Evolutionary conservation across 176 grass and related monocot species (phyloP).

Genomic region (Olyra latifolia): DNA sequence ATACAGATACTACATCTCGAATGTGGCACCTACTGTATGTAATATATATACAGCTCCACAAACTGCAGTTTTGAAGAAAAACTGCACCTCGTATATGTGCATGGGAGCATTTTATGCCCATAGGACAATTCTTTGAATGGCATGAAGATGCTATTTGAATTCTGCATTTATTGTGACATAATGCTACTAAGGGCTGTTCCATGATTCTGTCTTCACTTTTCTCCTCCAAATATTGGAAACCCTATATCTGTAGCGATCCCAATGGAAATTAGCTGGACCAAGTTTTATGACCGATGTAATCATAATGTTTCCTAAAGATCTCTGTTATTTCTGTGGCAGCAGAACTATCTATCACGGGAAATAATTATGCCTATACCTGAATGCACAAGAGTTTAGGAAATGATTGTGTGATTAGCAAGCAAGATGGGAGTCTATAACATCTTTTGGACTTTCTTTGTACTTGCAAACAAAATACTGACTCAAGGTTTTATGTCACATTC

Average conservation of each 20-base stretch:
- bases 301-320: background rate
- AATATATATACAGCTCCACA: background rate
- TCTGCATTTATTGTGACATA: background rate
- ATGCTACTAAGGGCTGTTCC: background rate
- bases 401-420: background rate
- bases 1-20: no score
- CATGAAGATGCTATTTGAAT: constrained; percentile 10
- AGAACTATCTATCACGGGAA: background rate
- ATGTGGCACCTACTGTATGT: background rate
- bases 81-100: background rate
- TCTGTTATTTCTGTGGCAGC: background rate
- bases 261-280: background rate
- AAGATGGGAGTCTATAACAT: background rate
- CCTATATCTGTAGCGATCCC: background rate
- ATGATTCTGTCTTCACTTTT: background rate
- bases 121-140: background rate
- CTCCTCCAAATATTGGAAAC: background rate
- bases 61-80: background rate
- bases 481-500: background rate
- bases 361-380: background rate
- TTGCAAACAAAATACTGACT: background rate
- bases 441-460: background rate
- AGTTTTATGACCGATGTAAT: background rate
- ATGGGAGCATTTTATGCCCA: no score
- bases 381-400: background rate